Percentiles rank a stretch among this genome's conserved stretches.
Evolutionary conservation across 2,329 filamentous ascomycete genomes (phyloP).

Genomic region (Apiospora malaysiana): DNA sequence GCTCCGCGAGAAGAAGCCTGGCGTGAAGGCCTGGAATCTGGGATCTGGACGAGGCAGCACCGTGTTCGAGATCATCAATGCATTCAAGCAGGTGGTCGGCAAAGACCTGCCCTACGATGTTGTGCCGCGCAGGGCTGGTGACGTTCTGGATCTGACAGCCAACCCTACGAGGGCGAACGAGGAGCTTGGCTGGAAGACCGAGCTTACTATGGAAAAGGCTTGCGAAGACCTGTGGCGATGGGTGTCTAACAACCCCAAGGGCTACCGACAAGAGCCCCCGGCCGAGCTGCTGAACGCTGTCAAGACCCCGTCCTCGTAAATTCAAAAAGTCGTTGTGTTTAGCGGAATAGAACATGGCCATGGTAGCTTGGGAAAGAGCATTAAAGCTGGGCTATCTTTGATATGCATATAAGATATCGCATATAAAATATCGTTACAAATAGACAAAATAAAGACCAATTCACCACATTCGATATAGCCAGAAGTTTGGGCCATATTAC

Average conservation of each 20-base stretch:
- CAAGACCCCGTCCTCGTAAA: conserved; percentile 43
- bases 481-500: not conserved
- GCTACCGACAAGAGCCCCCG: conserved; percentile 91
- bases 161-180: conserved; percentile 86
- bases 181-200: conserved; percentile 91
- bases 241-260: conserved; percentile 96
- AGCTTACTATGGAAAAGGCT: conserved; percentile 88
- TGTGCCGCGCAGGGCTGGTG: conserved; percentile 79
- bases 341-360: not conserved
- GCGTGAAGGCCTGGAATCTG: conserved; percentile 94
- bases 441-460: conserved; percentile 12
- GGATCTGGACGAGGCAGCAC: conserved; percentile 94
- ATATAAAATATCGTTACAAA: not conserved
- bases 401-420: not conserved
- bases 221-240: conserved; percentile 96
- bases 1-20: conserved; percentile 82
- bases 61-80: conserved; percentile 96
- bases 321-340: not conserved
- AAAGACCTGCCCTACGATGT: conserved; percentile 87
- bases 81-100: conserved; percentile 87
- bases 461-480: not conserved
- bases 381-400: not conserved
- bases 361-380: not conserved
- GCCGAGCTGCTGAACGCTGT: conserved; percentile 74
- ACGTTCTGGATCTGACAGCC: conserved; percentile 93